Percentiles rank a stretch among this genome's conserved stretches.
Evolutionary conservation across 306 rosid species (phyloP).

Genomic region (Ziziphus jujuba): DNA sequence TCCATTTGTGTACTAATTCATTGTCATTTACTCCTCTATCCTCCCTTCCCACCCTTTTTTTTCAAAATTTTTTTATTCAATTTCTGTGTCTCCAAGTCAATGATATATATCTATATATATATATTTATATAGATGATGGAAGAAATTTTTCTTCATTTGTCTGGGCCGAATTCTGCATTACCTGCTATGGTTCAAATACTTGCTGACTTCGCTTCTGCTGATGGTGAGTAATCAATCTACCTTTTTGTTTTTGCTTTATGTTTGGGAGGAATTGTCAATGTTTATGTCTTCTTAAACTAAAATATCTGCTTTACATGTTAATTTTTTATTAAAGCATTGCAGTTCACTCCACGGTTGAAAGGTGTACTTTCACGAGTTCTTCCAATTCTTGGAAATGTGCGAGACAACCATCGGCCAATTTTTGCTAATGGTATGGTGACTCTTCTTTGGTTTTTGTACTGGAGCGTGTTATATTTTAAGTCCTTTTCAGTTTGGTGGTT

Average conservation of each 20-base stretch:
- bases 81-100: not conserved
- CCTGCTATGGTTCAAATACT: constrained; percentile 94
- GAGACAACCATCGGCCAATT: constrained; percentile 78
- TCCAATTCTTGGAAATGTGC: constrained; percentile 93
- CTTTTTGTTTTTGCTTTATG: constrained; percentile 17
- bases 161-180: constrained; percentile 76
- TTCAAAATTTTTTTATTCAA: not conserved
- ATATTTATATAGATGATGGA: constrained; percentile 83
- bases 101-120: constrained; percentile 4
- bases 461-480: constrained; percentile 13
- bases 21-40: constrained; percentile 4
- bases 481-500: too few species aligned
- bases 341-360: constrained; percentile 88
- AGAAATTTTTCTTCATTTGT: constrained; percentile 83
- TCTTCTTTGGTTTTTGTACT: constrained; percentile 23
- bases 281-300: constrained; percentile 29
- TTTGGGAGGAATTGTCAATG: not conserved
- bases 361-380: constrained; percentile 90
- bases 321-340: constrained; percentile 62
- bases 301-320: constrained; percentile 22
- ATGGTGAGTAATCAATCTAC: constrained; percentile 56
- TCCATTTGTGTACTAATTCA: not conserved
- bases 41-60: not conserved
- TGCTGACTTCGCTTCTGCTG: constrained; percentile 85
- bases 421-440: constrained; percentile 79